Base-by-base conservation (phyloP, 140 eudicot genomes). In the Anethum foeniculum region DNA sequence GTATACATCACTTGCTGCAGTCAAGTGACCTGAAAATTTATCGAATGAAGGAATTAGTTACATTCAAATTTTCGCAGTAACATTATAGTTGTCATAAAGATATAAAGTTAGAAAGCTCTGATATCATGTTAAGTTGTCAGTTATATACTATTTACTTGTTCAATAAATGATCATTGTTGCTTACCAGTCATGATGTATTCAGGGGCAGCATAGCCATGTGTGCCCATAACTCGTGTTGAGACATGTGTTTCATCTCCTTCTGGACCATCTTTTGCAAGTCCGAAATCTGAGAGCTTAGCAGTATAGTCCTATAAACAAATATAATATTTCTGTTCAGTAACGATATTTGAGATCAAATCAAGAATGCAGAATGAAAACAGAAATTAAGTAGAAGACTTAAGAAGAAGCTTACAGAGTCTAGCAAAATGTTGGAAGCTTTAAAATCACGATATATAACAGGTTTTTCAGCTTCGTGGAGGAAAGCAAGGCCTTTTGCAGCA, bases 401-500 rank as follows among this genome's bases (percentile, higher is more conserved):
- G 47, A 75, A 75, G 21, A 60, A 56, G 62, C 94, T 89, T 89
- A 94, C 98, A 10, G 98, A 92, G 81, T 92, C 98, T 25, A 94
- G 80, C 83, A 94, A 86, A 49, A 94, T 94, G 87, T 94, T 94
- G 56, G 98, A 94, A 77, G 98, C 97, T 76, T 94, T 94, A 49
- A 94, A 94, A 84, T 94, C 98, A 10, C 98, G 91, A 75, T 88
- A 94, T 28, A 94, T 92, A 82, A 94, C 97, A 2, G 96, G 96
- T 75, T 90, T 89, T 71, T 94, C 89, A 18, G 97, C 93, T 85
- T 92, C 97, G 25, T 94, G 98, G 80, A 94, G 97, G 80, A 94
- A 92, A n/a, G 94, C 97, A 10, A 94, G 97, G 6, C 98, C 98
- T 81, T 90, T 92, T 6, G 98, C 98, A 4, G 97, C 98, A 10